Conservation (phyloP, 2,329 filamentous ascomycete species). For the Aspergillus hiratsukae region DNA sequence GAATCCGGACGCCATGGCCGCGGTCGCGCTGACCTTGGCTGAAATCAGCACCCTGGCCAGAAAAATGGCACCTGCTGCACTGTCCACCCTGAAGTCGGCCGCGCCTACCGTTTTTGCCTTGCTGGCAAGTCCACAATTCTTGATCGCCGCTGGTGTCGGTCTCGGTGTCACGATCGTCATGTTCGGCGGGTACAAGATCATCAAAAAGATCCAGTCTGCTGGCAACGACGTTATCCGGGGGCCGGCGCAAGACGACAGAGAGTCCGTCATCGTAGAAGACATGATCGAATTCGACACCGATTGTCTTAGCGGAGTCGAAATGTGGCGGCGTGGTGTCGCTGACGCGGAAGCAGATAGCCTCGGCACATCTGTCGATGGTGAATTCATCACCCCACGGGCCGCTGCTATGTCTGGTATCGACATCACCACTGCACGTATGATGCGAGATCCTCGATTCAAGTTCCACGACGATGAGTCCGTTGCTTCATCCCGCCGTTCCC, state of each 20-base stretch:
- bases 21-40: conserved; percentile 85
- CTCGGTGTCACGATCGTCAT: conserved; percentile 93
- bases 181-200: conserved; percentile 94
- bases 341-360: conserved; percentile 51
- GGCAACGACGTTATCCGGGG: conserved; percentile 12
- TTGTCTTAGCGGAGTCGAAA: conserved; percentile 54
- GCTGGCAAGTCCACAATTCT: conserved; percentile 84
- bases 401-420: conserved; percentile 44
- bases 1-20: conserved; percentile 87
- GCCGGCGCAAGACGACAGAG: conserved; percentile 5
- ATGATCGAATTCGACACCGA: conserved; percentile 52
- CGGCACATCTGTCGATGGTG: conserved; percentile 61
- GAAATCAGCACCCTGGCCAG: conserved; percentile 78
- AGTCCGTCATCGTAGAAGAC: conserved; percentile 47
- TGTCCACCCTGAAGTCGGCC: conserved; percentile 69
- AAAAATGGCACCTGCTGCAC: conserved; percentile 78
- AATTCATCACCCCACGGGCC: conserved; percentile 60
- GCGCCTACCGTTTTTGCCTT: conserved; percentile 84
- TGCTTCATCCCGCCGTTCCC: conserved; percentile 33
- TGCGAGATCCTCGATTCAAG: conserved; percentile 32
- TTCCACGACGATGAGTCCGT: conserved; percentile 32
- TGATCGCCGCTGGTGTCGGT: conserved; percentile 84
- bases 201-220: conserved; percentile 68
- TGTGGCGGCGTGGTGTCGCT: conserved; percentile 61
- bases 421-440: conserved; percentile 27